These are phyloP conservation scores for Purpureocillium lavendulum DNA, from an alignment of 2,329 filamentous ascomycete species.

Conservation along the genomic window DNA sequence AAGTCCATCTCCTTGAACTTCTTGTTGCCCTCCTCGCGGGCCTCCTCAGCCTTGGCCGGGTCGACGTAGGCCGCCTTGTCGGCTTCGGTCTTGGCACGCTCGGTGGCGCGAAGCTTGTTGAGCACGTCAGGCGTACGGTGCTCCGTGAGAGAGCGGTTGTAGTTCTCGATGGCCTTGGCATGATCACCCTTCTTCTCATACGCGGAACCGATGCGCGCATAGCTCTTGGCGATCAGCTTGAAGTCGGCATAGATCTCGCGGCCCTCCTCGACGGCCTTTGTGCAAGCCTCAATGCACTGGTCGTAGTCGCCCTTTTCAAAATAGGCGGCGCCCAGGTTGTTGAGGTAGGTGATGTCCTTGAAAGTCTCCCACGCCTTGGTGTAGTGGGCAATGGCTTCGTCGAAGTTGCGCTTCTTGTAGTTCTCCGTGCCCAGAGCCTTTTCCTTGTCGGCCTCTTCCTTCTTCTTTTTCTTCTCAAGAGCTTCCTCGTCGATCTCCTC, in stretches of 20 bases:
- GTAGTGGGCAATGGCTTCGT: conserved; percentile 91
- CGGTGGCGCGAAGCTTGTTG: conserved; percentile 81
- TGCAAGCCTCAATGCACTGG: conserved; percentile 76
- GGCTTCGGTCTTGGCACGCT: conserved; percentile 74
- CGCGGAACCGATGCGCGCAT: conserved; percentile 85
- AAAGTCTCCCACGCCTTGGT: conserved; percentile 85
- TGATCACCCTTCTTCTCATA: conserved; percentile 87
- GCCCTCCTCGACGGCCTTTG: conserved; percentile 82
- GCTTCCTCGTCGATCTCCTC: conserved; percentile 76
- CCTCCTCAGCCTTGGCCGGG: conserved; percentile 87
- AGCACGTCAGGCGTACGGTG: conserved; percentile 93
- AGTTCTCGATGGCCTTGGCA: conserved; percentile 73
- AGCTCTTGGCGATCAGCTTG: conserved; percentile 98
- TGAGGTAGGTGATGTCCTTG: conserved; percentile 97
- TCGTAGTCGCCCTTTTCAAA: conserved; percentile 96
- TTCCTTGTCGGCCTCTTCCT: conserved; percentile 87
- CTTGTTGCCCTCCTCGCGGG: conserved; percentile 86
- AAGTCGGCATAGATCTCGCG: conserved; percentile 89
- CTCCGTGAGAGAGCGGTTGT: conserved; percentile 89
- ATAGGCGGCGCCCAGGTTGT: conserved; percentile 88
- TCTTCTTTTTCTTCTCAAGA: conserved; percentile 76
- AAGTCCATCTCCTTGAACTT: conserved; percentile 97
- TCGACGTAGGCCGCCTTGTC: conserved; percentile 78
- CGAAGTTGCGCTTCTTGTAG: conserved; percentile 98
- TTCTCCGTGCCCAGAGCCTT: conserved; percentile 89